Evolutionary conservation across 805 yeast species (phyloP), one percentile per base, ranked within the genome.

Genomic region (Saccharomycopsis amapae): DNA sequence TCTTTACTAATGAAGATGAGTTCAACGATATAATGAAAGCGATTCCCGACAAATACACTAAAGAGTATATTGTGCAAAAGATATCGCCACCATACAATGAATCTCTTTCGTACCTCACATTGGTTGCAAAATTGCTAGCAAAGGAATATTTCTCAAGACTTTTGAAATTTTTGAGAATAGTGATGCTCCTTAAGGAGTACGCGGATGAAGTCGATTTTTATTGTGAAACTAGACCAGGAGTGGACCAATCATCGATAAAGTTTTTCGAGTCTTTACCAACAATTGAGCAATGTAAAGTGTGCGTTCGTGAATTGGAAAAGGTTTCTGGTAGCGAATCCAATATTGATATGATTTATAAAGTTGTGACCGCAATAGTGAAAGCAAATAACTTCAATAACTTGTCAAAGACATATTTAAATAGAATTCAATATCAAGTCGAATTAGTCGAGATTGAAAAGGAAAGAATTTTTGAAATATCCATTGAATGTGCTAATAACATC

Each of bases 1-100:
- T 47, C 18, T 40, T 50, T 35, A 40, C 62, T 3, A 53, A 55
- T 5, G 52, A 56, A 15, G 60, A 58, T 4, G 66, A 64, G 40
- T 60, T 58, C 48, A 55, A 58, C 5, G 53, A 50, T 34, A 47
- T 50, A 3, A 50, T 50, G 49, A 42, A 30, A 24, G 34, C 38
- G 6, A 36, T 50, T 1, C 49, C 53, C 13, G 49, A 50, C 20
- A 36, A 40, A 17, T 23, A 40, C 25, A 44, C 47, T 1, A 40
- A 44, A 17, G 32, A 36, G 12, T 38, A 34, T 33, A 17, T 50
- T 10, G 13, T 44, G 19, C 26, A 39, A 33, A 40, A 30, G 22
- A 36, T 48, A 3, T 22, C 40, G 1, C 42, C 51, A 3, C 53
- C 53, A 3, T 50, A 44, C 22, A 24, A 20, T 7, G 38, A 40